These are phyloP conservation scores for Calonectria hawksworthii DNA, from an alignment of 2,329 filamentous ascomycete species.

Conservation along the genomic window DNA sequence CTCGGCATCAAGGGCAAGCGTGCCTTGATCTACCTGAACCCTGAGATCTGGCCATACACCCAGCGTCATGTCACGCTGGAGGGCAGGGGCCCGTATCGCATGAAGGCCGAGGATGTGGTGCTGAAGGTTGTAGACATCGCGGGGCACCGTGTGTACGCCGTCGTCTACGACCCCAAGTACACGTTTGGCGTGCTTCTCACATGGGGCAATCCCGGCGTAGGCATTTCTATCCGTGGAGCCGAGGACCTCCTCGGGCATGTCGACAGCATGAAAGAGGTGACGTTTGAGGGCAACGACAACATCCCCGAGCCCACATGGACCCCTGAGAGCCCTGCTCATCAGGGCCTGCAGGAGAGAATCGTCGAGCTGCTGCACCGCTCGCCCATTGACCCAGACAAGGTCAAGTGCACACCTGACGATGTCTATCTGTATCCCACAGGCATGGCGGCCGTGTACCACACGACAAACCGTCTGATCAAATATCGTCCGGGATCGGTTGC, in stretches of 20 bases:
- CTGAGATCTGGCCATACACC: constrained; percentile 48
- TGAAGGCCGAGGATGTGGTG: constrained; percentile 52
- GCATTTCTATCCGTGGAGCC: constrained; percentile 61
- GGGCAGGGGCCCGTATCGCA: constrained; percentile 51
- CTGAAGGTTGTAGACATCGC: constrained; percentile 59
- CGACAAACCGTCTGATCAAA: constrained; percentile 55
- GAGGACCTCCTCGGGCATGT: constrained; percentile 58
- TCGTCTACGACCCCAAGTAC: constrained; percentile 56
- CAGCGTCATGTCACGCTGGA: constrained; percentile 50
- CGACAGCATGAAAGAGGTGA: constrained; percentile 52
- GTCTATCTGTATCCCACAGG: constrained; percentile 68
- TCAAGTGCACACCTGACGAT: constrained; percentile 51
- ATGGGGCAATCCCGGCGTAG: constrained; percentile 63
- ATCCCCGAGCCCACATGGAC: constrained; percentile 55
- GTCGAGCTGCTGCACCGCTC: constrained; percentile 57
- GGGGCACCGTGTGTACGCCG: constrained; percentile 58
- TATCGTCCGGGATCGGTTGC: constrained; percentile 54
- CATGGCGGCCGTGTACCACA: constrained; percentile 65
- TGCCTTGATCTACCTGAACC: constrained; percentile 51
- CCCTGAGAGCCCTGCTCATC: constrained; percentile 55
- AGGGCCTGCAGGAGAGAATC: constrained; percentile 56
- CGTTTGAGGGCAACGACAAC: constrained; percentile 38
- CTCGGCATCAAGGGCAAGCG: constrained; percentile 45
- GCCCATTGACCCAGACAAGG: constrained; percentile 47
- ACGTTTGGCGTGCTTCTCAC: constrained; percentile 54